Base-by-base conservation (phyloP, 495 filamentous ascomycete genomes). In the Terfezia boudieri region DNA sequence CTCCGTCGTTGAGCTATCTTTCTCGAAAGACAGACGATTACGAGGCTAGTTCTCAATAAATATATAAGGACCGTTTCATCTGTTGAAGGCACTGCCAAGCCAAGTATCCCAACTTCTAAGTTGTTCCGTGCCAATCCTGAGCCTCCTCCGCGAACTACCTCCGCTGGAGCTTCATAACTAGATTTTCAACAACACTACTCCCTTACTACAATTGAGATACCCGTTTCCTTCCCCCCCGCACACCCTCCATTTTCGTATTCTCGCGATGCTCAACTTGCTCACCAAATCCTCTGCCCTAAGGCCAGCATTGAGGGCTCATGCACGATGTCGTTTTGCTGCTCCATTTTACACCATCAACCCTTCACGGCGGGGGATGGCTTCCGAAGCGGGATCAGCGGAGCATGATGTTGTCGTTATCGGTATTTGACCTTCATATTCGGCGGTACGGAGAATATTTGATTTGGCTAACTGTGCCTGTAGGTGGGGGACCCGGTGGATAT, bases 401-500 rank as follows among this genome's bases (percentile, higher is more conserved):
- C 63, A 65, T 48, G 63, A 65, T 64, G 59, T 65, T 50, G 57
- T 65, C 51, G 63, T 65, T 22, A 65, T 65, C 56, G 63, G 63
- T 65, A 65, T 55, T 46, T 46, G 41, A 8, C 12, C 41, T 46
- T 14, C 17, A 46, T 46, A 9, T 55, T 6, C 9, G 37, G 46
- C 49, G 7, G n/a, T 16, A 26, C 7, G 9, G 37, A 14, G 16
- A n/a, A 36, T 20, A 3, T 43, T 32, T 4, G 49, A 36, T 10
- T 8, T 35, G 20, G 17, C 16, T 52, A n/a, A 51, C 37, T 41
- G 38, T 10, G 32, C 41, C 49, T 59, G 88, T 94, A 64, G 90
- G 90, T 66, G 90, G 90, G 68, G 90, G 90, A 74, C 92, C 95
- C 61, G 90, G 87, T 62, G 90, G 90, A 68, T 98, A 98, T 75